Evolutionary conservation across 331 rosid genomes (phyloP).

Genomic region (Quercus phellos): DNA sequence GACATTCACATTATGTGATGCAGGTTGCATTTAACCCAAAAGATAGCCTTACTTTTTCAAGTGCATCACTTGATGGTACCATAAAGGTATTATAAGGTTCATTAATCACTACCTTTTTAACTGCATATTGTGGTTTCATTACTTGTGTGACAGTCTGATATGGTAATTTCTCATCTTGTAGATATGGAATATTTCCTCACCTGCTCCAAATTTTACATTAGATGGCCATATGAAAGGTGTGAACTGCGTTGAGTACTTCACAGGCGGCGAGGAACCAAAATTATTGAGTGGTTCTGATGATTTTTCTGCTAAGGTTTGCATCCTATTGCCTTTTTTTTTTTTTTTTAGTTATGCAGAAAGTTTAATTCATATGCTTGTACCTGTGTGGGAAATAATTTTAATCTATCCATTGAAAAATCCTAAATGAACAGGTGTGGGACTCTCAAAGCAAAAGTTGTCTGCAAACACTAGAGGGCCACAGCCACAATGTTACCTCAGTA

Average conservation of each 20-base stretch:
- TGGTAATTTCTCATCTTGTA: conserved; percentile 9
- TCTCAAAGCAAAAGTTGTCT: conserved; percentile 52
- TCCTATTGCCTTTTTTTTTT: neutral
- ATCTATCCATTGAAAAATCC: neutral
- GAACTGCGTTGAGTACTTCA: conserved; percentile 70
- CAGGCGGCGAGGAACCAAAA: conserved; percentile 54
- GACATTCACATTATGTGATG: conserved; percentile 90
- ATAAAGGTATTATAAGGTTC: conserved; percentile 48
- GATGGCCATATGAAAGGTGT: conserved; percentile 80
- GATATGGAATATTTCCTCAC: conserved; percentile 76
- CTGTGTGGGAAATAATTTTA: neutral
- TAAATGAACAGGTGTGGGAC: conserved; percentile 65
- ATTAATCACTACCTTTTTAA: neutral
- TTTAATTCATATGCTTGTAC: neutral
- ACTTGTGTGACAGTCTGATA: neutral
- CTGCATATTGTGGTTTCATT: neutral
- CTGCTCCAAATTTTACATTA: conserved; percentile 60
- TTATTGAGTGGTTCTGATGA: conserved; percentile 88
- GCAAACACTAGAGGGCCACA: conserved; percentile 82
- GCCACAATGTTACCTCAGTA: conserved; percentile 63
- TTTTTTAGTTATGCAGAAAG: neutral
- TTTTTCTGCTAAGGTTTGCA: conserved; percentile 59
- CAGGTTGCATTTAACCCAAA: conserved; percentile 73
- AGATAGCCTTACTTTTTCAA: conserved; percentile 63
- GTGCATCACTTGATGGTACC: conserved; percentile 88